Conservation (phyloP, 192 early-diverging fungal species). For the Oehlia diaphana region DNA sequence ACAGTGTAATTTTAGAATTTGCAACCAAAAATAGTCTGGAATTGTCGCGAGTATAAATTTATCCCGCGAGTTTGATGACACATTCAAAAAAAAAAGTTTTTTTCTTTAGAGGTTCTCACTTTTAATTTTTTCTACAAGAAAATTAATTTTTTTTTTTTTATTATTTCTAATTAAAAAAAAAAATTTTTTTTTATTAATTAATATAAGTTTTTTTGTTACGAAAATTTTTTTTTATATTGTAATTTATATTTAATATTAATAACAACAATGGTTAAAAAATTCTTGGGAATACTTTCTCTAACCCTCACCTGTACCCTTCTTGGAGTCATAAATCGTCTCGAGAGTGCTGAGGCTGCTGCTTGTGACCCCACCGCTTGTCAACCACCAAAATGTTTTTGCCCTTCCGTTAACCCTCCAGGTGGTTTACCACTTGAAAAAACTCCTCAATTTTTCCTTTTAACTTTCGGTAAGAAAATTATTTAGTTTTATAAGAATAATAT, state of each 20-base stretch:
- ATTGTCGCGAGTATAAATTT: too few relatives aligned
- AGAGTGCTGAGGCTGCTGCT: slow-evolving; percentile 20
- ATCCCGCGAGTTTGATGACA: too few relatives aligned
- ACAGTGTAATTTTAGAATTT: too few relatives aligned
- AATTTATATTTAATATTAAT: not conserved
- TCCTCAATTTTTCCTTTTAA: slow-evolving; percentile 60
- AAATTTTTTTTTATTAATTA: too few relatives aligned
- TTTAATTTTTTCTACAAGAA: too few relatives aligned
- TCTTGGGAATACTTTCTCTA: not conserved
- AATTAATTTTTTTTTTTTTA: too few relatives aligned
- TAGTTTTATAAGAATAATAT: not conserved
- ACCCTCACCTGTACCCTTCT: not conserved
- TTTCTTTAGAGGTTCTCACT: too few relatives aligned
- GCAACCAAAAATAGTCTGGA: too few relatives aligned
- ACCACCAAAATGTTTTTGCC: slow-evolving; percentile 53
- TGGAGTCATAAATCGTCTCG: not conserved
- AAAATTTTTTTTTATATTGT: not conserved
- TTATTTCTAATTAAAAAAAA: too few relatives aligned
- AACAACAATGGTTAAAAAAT: not conserved
- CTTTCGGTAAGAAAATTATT: slow-evolving; percentile 42
- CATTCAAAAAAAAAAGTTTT: too few relatives aligned
- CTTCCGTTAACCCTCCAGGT: slow-evolving; percentile 50
- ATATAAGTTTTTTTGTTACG: not conserved
- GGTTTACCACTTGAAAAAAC: slow-evolving; percentile 46
- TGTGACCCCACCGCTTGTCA: slow-evolving; percentile 53